A percentile compares a stretch with the other conserved stretches of the same genome.
phyloP scores from a whole-genome alignment of 2,329 filamentous ascomycete species.

The Rhynchosporium secalis region DNA sequence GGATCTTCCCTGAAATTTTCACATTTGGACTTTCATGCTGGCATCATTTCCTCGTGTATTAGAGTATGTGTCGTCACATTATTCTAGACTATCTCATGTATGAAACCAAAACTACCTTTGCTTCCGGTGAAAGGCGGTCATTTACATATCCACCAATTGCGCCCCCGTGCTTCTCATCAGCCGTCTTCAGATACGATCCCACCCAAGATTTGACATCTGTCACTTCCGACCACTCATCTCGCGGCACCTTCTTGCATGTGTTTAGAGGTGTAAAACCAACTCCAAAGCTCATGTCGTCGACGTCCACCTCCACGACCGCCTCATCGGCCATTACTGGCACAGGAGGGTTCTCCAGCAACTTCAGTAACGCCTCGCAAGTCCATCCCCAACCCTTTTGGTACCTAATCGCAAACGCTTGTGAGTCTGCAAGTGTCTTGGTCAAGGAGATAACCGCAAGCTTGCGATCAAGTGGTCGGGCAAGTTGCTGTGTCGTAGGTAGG shows the following conservation, averaged over 20 bases:
- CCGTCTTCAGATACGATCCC: constrained; percentile 60
- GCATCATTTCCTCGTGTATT: constrained; percentile 13
- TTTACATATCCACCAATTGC: constrained; percentile 70
- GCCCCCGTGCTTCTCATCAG: constrained; percentile 72
- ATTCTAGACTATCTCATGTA: constrained; percentile 45
- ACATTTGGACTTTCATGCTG: constrained; percentile 6
- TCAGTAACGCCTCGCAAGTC: constrained; percentile 85
- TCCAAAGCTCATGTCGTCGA: constrained; percentile 93
- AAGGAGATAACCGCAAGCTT: constrained; percentile 93
- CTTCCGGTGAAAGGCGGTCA: constrained; percentile 66
- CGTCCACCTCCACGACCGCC: constrained; percentile 80
- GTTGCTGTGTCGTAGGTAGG: constrained; percentile 83
- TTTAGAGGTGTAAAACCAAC: constrained; percentile 92
- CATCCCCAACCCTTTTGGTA: constrained; percentile 90
- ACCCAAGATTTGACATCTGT: constrained; percentile 81
- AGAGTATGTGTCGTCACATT: constrained; percentile 14
- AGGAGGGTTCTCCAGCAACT: constrained; percentile 86
- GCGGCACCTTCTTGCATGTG: constrained; percentile 74
- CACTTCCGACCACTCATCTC: constrained; percentile 85
- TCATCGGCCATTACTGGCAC: constrained; percentile 67
- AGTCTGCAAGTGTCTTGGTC: constrained; percentile 88
- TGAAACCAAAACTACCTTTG: constrained; percentile 47
- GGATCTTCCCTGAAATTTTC: background rate
- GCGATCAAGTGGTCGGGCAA: constrained; percentile 83
- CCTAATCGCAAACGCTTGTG: constrained; percentile 75